phyloP scores from a whole-genome alignment of 192 early-diverging fungal genomes.

The Gamsiella multidivaricata region DNA sequence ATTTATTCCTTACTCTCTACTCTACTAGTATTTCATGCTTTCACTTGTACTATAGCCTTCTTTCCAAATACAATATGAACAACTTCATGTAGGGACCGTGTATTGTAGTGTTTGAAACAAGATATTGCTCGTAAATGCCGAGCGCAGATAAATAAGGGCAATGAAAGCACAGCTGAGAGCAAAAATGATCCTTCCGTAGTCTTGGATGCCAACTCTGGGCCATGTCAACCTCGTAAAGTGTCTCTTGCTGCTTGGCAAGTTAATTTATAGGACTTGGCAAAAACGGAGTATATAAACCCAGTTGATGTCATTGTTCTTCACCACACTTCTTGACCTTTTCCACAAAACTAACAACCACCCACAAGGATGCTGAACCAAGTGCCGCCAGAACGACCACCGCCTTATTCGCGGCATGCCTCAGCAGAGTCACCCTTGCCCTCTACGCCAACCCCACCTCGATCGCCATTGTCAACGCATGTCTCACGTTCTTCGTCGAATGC shows the following conservation, averaged over 20 bases:
- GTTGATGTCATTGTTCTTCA: background rate
- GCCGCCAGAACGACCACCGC: slow-evolving; percentile 21
- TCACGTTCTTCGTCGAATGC: slow-evolving; percentile 13
- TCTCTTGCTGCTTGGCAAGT: slow-evolving; percentile 5
- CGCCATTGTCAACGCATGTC: slow-evolving; percentile 7
- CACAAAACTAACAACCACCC: background rate
- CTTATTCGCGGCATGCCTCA: slow-evolving; percentile 14
- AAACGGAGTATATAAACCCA: background rate
- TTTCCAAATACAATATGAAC: too few species aligned
- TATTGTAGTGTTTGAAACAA: too few species aligned
- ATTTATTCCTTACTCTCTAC: background rate
- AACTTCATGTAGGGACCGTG: too few species aligned
- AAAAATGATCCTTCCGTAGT: too few species aligned
- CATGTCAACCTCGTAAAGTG: too few species aligned
- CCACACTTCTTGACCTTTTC: background rate
- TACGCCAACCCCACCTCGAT: slow-evolving; percentile 3
- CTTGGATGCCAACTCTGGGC: background rate
- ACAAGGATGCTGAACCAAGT: slow-evolving; percentile 3
- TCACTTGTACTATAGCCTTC: slow-evolving; percentile 11
- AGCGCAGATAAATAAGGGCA: too few species aligned
- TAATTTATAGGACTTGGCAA: background rate
- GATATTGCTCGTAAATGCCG: too few species aligned
- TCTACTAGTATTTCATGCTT: background rate
- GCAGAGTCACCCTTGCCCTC: background rate
- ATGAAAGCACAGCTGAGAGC: too few species aligned